Evolutionary conservation across 2,329 filamentous ascomycete species (phyloP), one percentile per base, ranked within the genome.

Genomic region (Ophiostoma ulmi): DNA sequence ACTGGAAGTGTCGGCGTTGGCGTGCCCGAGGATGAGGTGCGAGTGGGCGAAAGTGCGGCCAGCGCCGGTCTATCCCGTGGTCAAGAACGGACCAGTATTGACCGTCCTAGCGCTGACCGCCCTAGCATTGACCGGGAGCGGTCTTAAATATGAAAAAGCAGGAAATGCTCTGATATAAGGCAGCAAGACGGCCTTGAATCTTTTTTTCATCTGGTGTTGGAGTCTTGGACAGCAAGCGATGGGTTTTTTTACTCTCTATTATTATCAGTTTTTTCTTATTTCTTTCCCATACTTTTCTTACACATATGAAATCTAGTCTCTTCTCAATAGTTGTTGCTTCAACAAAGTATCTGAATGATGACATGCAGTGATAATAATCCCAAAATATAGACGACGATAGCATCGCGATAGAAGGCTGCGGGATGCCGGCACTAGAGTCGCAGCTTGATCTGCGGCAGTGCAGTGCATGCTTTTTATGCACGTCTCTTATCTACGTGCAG

Each of bases 11-110:
- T 84, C 1, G 84, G 79, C 5, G 82, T 87, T 0, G 86, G 86
- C 1, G 86, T 88, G 3, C 83, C 86, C 0, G 87, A 88, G 63
- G 86, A 88, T 66, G 86, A 87, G 76, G 78, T 89, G 63, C 82
- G 82, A 69, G 86, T 89, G 38, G 87, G 87, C 1, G 87, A 89
- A 79, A 89, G 87, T 73, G 87, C 87, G 0, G 85, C 86, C 1
- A 88, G 85, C 74, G 78, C 80, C 0, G 80, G 80, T 0, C 70
- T 81, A 64, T 22, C 22, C 5, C 71, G 70, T 1, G 72, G 65
- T 2, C 71, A 70, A 65, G 70, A 72, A 58, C 38, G 65, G 38
- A 55, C 48, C 71, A 66, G 68, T 36, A 61, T 14, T 22, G 36
- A 68, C 44, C 41, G 55, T n/a, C 10, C 55, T 3, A 61, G 31